phyloP scores from a whole-genome alignment of 169 alveolate species.

The Fabrea salina region DNA sequence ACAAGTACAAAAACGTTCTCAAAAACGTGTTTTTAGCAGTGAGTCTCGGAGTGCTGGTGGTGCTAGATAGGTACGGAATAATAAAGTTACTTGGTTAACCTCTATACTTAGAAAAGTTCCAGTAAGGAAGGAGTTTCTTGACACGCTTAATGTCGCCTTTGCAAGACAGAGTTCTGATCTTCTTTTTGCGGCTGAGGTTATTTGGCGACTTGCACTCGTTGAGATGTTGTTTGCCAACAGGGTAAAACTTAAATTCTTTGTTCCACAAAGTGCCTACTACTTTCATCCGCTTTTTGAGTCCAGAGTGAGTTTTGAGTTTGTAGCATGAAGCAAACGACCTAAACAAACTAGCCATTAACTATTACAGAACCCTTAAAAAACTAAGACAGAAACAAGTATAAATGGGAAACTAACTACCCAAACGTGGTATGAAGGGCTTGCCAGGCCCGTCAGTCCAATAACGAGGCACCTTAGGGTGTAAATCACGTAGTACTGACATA shows the following conservation, averaged over 20 bases:
- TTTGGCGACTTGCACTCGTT: background rate
- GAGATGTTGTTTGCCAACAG: constrained; percentile 10
- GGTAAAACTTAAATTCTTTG: constrained; percentile 7
- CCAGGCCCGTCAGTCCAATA: constrained; percentile 8
- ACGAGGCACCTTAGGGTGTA: constrained; percentile 2
- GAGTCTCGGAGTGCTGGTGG: background rate
- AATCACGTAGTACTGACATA: background rate
- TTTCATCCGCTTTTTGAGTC: constrained; percentile 17
- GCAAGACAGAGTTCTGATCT: background rate
- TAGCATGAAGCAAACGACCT: constrained; percentile 26
- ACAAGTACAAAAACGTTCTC: background rate
- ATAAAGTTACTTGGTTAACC: constrained; percentile 1
- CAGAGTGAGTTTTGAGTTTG: constrained; percentile 26
- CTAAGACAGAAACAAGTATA: too few relatives aligned
- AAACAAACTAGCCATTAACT: constrained; percentile 16
- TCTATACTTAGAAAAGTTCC: constrained; percentile 27
- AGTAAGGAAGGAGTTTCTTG: constrained; percentile 12
- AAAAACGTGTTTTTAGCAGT: background rate
- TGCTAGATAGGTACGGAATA: constrained; percentile 3
- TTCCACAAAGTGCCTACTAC: constrained; percentile 19
- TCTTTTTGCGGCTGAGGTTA: constrained; percentile 6
- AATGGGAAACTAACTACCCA: background rate
- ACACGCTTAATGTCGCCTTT: constrained; percentile 13
- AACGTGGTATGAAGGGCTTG: constrained; percentile 2
- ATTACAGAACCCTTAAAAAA: too few relatives aligned